phyloP scores from a whole-genome alignment of 805 yeast genomes.

The Ogataea methylovora region DNA sequence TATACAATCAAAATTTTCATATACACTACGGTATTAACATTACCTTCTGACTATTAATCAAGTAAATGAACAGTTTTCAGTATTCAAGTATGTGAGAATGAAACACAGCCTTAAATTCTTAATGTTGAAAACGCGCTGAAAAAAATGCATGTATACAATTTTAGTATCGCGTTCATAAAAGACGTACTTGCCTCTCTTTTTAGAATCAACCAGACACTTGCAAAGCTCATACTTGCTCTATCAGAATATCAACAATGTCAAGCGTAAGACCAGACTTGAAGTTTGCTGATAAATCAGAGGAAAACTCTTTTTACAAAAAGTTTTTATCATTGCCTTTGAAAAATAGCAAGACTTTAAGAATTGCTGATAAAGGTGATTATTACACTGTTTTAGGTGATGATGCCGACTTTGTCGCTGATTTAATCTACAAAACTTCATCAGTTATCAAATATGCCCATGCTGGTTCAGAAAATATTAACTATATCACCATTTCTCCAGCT shows the following conservation, averaged over 20 bases:
- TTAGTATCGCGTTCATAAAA: too few species aligned
- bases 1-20: too few species aligned
- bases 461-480: conserved; percentile 33
- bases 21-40: too few species aligned
- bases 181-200: too few species aligned
- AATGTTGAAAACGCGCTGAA: background rate
- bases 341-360: conserved; percentile 46
- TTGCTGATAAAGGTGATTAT: conserved; percentile 79
- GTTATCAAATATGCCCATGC: conserved; percentile 55
- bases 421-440: conserved; percentile 74
- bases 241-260: conserved; percentile 11
- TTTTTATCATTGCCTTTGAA: conserved; percentile 43
- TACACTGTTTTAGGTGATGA: conserved; percentile 69
- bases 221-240: background rate
- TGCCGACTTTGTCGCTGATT: conserved; percentile 77
- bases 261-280: conserved; percentile 46
- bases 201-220: too few species aligned
- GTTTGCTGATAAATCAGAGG: conserved; percentile 46
- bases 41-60: too few species aligned
- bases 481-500: conserved; percentile 72
- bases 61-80: too few species aligned
- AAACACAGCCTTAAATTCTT: background rate
- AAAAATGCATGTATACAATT: too few species aligned
- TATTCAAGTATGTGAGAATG: background rate
- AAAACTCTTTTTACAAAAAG: conserved; percentile 36